phyloP scores from a whole-genome alignment of 768 basidiomycete species.

The Infundibulicybe gibba region DNA sequence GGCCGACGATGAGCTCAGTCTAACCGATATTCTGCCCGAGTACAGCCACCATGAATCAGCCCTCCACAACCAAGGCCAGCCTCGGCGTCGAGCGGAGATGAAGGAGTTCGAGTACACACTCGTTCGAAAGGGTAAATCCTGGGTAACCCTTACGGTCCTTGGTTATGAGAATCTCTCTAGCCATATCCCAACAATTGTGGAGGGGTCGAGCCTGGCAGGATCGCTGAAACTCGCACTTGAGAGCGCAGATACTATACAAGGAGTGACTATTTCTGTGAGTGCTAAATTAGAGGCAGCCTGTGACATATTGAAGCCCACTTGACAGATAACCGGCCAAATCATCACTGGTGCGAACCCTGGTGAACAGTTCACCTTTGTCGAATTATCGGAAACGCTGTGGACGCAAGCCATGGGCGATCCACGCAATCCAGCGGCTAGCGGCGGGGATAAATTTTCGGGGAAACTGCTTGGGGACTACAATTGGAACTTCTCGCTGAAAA shows the following conservation, averaged over 20 bases:
- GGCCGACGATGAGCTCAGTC: too few relatives aligned
- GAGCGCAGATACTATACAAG: conserved; percentile 41
- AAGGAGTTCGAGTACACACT: conserved; percentile 22
- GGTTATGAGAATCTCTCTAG: conserved; percentile 37
- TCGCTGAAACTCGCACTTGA: conserved; percentile 28
- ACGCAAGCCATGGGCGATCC: conserved; percentile 25
- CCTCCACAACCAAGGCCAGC: too few relatives aligned
- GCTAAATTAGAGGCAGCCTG: too few relatives aligned
- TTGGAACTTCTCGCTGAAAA: conserved; percentile 33
- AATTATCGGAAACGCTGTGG: conserved; percentile 32
- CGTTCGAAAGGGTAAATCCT: conserved; percentile 29
- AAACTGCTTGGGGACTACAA: conserved; percentile 31
- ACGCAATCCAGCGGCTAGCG: conserved; percentile 9
- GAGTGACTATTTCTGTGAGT: conserved; percentile 45
- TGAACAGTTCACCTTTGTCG: conserved; percentile 30
- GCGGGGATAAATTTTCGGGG: conserved; percentile 10
- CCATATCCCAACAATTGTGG: conserved; percentile 27
- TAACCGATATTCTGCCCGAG: too few relatives aligned
- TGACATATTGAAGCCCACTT: not conserved
- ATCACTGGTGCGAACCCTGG: conserved; percentile 30
- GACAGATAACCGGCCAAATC: conserved; percentile 33
- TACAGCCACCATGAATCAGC: too few relatives aligned
- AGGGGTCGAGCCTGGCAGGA: conserved; percentile 30
- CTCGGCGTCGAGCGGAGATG: too few relatives aligned
- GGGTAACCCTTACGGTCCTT: conserved; percentile 43